Conservation (phyloP, 1,139 yeast genomes). For the Tardiomyces digboiensis region DNA sequence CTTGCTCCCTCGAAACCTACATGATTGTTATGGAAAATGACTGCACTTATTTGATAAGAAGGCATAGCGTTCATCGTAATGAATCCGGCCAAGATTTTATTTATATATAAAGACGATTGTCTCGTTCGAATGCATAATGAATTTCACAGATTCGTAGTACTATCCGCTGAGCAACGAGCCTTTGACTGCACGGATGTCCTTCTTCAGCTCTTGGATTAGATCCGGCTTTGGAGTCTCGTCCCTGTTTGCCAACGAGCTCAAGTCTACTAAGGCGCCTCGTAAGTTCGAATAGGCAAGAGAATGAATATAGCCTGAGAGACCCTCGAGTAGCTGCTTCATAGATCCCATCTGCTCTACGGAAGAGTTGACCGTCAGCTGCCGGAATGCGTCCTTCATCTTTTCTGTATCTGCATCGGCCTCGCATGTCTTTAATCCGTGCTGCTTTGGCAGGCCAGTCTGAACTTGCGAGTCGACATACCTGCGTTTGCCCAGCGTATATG, state of each 20-base stretch:
- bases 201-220: slow-evolving; percentile 16
- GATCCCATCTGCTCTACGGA: not conserved
- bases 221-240: not conserved
- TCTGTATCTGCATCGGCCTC: not conserved
- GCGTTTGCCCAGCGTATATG: slow-evolving; percentile 11
- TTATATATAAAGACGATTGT: no score
- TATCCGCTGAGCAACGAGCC: slow-evolving; percentile 16
- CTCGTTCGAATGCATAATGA: no score
- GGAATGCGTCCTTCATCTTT: not conserved
- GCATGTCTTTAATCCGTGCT: not conserved
- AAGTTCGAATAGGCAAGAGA: slow-evolving; percentile 6
- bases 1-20: no score
- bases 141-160: no score
- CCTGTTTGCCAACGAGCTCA: not conserved
- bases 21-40: no score
- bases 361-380: not conserved
- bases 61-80: no score
- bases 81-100: no score
- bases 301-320: slow-evolving; percentile 6
- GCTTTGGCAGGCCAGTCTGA: slow-evolving; percentile 15
- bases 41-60: no score
- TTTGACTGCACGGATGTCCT: slow-evolving; percentile 26
- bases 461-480: slow-evolving; percentile 22
- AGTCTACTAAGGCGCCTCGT: not conserved
- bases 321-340: slow-evolving; percentile 9